Percentiles rank a stretch among this genome's conserved stretches.
phyloP scores from a whole-genome alignment of 768 basidiomycete species.

The Leucocoprinus sp. region DNA sequence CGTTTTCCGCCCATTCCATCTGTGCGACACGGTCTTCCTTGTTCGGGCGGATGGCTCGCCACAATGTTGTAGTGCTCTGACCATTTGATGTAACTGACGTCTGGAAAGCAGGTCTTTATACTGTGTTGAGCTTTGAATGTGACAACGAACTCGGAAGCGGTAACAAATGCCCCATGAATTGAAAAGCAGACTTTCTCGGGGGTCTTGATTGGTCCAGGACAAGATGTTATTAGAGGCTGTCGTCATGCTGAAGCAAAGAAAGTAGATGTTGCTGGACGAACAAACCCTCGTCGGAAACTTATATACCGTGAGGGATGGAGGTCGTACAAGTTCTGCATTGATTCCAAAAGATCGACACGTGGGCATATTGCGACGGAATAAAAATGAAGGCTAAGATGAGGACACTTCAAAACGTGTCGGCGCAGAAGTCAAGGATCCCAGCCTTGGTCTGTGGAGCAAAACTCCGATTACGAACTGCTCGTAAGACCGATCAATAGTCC shows the following conservation, averaged over 20 bases:
- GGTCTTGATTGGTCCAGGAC: slow-evolving; percentile 84
- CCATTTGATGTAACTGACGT: slow-evolving; percentile 57
- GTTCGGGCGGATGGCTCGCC: slow-evolving; percentile 73
- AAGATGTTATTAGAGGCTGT: slow-evolving; percentile 58
- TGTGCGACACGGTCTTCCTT: slow-evolving; percentile 85
- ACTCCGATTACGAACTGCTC: slow-evolving; percentile 51
- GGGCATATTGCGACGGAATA: slow-evolving; percentile 61
- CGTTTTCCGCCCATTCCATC: slow-evolving; percentile 80
- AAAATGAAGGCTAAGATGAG: slow-evolving; percentile 65
- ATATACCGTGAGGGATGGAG: slow-evolving; percentile 53
- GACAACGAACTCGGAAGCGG: slow-evolving; percentile 58
- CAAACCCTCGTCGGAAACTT: slow-evolving; percentile 30
- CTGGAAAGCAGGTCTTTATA: slow-evolving; percentile 32
- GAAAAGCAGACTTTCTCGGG: slow-evolving; percentile 76
- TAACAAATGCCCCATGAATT: slow-evolving; percentile 76
- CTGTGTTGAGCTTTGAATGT: slow-evolving; percentile 1
- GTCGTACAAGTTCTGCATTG: slow-evolving; percentile 33
- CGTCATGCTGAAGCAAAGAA: slow-evolving; percentile 32
- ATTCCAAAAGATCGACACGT: slow-evolving; percentile 69
- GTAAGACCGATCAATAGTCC: slow-evolving; percentile 56
- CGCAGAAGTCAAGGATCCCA: slow-evolving; percentile 57
- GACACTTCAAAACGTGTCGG: slow-evolving; percentile 63
- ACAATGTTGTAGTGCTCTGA: slow-evolving; percentile 68
- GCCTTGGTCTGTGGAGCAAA: slow-evolving; percentile 65
- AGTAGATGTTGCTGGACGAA: slow-evolving; percentile 13